Conservation (phyloP, 306 rosid genomes). For the Mimosa bimucronata region DNA sequence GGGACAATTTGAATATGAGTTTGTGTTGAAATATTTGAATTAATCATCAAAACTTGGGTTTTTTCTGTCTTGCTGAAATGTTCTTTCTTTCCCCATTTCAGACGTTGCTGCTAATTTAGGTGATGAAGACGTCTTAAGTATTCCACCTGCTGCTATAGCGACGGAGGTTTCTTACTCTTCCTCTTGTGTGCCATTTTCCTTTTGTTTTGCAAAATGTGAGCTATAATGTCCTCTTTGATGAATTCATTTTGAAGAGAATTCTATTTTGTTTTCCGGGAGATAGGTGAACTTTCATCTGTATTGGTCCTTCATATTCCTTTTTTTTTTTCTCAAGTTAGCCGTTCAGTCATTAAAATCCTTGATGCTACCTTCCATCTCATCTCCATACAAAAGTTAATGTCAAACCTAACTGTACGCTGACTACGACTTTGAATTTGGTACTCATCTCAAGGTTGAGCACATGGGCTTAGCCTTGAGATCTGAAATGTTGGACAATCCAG, state of each 20-base stretch:
- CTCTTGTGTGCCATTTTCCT: background rate
- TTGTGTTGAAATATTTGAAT: background rate
- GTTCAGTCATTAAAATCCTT: background rate
- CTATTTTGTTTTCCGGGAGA: background rate
- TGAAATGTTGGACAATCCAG: background rate
- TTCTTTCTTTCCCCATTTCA: background rate
- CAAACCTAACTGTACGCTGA: background rate
- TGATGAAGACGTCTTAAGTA: slow-evolving; percentile 23
- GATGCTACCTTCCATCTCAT: background rate
- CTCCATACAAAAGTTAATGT: background rate
- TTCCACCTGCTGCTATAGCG: slow-evolving; percentile 32
- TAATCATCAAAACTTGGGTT: background rate
- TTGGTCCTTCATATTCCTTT: background rate
- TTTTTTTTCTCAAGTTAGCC: background rate
- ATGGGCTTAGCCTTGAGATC: background rate
- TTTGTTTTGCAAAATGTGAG: background rate
- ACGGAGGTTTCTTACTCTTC: slow-evolving; percentile 27
- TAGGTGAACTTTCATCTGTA: background rate
- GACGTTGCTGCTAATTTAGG: slow-evolving; percentile 30
- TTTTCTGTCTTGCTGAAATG: background rate
- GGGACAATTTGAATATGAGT: background rate
- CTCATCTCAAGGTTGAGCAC: background rate
- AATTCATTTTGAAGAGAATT: background rate
- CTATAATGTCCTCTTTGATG: background rate
- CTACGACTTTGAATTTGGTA: background rate